These are phyloP conservation scores for Colletotrichum magnum DNA, from an alignment of 2,329 filamentous ascomycete species.

Conservation along the genomic window DNA sequence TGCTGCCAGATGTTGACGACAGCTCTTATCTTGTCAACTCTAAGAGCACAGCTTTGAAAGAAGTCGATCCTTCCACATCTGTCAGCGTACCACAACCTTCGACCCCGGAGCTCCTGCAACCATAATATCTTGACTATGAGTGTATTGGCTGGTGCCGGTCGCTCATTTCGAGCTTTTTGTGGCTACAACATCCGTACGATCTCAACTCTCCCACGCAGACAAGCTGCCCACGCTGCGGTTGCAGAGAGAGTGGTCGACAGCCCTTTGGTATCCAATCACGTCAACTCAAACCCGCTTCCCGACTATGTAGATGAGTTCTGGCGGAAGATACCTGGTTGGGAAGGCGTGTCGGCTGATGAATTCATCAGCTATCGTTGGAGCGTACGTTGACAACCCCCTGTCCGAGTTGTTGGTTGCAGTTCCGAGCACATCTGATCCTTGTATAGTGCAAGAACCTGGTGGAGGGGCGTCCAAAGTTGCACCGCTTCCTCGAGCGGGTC, in stretches of 20 bases:
- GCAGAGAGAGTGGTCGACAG: constrained; percentile 5
- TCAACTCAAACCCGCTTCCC: constrained; percentile 1
- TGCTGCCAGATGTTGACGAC: too few species aligned
- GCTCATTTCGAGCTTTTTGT: neutral
- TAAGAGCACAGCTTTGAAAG: too few species aligned
- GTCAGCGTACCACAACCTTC: too few species aligned
- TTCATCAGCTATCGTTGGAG: constrained; percentile 70
- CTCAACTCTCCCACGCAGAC: constrained; percentile 4
- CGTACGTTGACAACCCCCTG: constrained; percentile 53
- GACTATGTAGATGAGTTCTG: constrained; percentile 59
- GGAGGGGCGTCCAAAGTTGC: constrained; percentile 60
- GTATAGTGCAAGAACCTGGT: constrained; percentile 64
- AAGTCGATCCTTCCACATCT: too few species aligned
- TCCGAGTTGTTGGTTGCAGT: neutral
- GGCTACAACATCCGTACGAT: constrained; percentile 3
- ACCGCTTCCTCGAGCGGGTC: constrained; percentile 62
- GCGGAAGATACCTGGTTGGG: constrained; percentile 65
- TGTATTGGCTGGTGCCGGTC: neutral
- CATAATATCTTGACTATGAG: neutral
- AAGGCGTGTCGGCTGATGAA: constrained; percentile 59
- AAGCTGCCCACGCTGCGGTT: constrained; percentile 9
- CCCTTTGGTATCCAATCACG: neutral
- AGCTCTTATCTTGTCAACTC: too few species aligned
- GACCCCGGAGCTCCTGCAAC: too few species aligned
- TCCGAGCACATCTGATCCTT: neutral